A percentile compares a stretch with the other conserved stretches of the same genome.
Evolutionary conservation across 768 basidiomycete genomes (phyloP).

Genomic region (Russula compacta): DNA sequence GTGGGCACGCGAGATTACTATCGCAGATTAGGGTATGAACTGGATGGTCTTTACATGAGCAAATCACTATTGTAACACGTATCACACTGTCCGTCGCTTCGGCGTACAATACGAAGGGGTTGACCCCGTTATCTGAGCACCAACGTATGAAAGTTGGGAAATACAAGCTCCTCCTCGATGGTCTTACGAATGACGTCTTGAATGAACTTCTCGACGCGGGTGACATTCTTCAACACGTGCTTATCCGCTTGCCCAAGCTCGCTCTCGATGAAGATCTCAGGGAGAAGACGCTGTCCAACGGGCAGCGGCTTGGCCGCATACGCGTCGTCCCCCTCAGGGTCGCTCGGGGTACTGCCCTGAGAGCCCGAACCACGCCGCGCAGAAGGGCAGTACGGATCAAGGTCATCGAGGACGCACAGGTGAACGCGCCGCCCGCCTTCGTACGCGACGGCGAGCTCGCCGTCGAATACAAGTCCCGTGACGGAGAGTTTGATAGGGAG

Average conservation of each 20-base stretch:
- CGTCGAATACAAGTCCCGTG: slow-evolving; percentile 77
- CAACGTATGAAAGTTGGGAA: slow-evolving; percentile 86
- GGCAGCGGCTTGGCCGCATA: slow-evolving; percentile 60
- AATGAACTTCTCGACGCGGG: slow-evolving; percentile 89
- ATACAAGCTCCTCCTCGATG: slow-evolving; percentile 91
- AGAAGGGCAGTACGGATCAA: slow-evolving; percentile 77
- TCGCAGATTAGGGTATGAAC: slow-evolving; percentile 82
- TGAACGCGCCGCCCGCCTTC: slow-evolving; percentile 81
- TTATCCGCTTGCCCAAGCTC: slow-evolving; percentile 96
- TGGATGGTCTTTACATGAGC: slow-evolving; percentile 98
- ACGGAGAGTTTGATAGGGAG: slow-evolving; percentile 92
- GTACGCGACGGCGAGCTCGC: slow-evolving; percentile 86
- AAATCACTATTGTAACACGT: slow-evolving; percentile 43
- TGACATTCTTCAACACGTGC: slow-evolving; percentile 92
- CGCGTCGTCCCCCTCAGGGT: slow-evolving; percentile 47
- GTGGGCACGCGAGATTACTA: slow-evolving; percentile 98
- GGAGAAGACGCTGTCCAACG: slow-evolving; percentile 74
- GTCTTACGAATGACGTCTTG: slow-evolving; percentile 94
- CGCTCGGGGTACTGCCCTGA: slow-evolving; percentile 46
- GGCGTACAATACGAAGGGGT: neutral
- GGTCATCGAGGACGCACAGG: slow-evolving; percentile 79
- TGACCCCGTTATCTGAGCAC: slow-evolving; percentile 18
- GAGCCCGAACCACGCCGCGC: slow-evolving; percentile 28
- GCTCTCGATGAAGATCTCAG: slow-evolving; percentile 85
- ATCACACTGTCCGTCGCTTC: neutral